Conservation (phyloP, 2,329 filamentous ascomycete genomes). For the Epichloe sibirici region DNA sequence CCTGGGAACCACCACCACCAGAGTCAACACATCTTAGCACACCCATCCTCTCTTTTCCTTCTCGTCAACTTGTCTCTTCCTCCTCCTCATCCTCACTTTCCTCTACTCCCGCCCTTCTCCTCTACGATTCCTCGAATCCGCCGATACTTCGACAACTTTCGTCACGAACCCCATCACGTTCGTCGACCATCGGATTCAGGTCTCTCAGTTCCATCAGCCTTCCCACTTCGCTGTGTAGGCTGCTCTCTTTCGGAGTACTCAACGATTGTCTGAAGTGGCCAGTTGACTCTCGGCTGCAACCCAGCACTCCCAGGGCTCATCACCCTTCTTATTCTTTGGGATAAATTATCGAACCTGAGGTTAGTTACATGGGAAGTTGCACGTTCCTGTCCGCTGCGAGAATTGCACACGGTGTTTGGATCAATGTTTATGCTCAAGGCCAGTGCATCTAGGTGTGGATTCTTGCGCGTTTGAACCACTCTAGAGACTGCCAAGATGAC, state of each 20-base stretch:
- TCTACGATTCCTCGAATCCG: conserved; percentile 25
- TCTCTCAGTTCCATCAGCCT: conserved; percentile 16
- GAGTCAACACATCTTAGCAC: background rate
- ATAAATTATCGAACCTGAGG: background rate
- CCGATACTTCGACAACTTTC: conserved; percentile 21
- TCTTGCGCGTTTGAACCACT: background rate
- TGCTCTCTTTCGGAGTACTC: conserved; percentile 11
- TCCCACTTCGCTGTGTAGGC: conserved; percentile 16
- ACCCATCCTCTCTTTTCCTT: conserved; percentile 1
- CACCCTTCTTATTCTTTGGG: background rate
- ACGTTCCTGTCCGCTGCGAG: background rate
- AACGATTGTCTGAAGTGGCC: conserved; percentile 5
- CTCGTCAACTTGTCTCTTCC: conserved; percentile 6
- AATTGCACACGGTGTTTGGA: no score
- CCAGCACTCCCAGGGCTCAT: conserved; percentile 7
- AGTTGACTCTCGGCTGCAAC: conserved; percentile 8
- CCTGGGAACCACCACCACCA: background rate
- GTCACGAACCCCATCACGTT: conserved; percentile 19
- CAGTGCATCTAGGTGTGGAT: background rate
- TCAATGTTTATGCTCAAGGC: background rate
- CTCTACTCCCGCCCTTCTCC: conserved; percentile 10
- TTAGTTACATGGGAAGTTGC: background rate
- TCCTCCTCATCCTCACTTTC: conserved; percentile 8
- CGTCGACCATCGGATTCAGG: conserved; percentile 15
- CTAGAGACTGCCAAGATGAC: background rate